These are phyloP conservation scores for Xenosphaeropsis pyriputrescens DNA, from an alignment of 2,329 filamentous ascomycete genomes.

Conservation along the genomic window DNA sequence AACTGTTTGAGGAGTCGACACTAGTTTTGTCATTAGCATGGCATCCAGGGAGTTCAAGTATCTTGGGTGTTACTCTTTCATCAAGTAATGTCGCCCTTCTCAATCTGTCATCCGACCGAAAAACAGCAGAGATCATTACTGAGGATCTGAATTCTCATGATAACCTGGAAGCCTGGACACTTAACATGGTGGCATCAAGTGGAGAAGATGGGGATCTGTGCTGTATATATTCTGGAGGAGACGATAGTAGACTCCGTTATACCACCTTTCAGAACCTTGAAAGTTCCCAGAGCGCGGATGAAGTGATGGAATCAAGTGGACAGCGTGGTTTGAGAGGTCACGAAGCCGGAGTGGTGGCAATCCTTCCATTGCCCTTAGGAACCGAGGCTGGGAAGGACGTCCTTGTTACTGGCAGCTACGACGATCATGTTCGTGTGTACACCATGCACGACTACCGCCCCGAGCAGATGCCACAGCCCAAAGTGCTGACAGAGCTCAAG, in stretches of 20 bases:
- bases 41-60: slow-evolving; percentile 40
- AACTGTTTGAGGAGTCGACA: slow-evolving; percentile 37
- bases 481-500: slow-evolving; percentile 45
- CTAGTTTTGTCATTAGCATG: slow-evolving; percentile 63
- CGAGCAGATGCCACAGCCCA: slow-evolving; percentile 23
- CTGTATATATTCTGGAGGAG: slow-evolving; percentile 52
- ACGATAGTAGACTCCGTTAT: slow-evolving; percentile 33
- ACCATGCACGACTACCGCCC: slow-evolving; percentile 28
- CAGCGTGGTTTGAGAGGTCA: slow-evolving; percentile 34
- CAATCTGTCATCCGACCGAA: slow-evolving; percentile 17
- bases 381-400: slow-evolving; percentile 32
- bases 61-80: slow-evolving; percentile 59
- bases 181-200: slow-evolving; percentile 35
- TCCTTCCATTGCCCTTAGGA: slow-evolving; percentile 48
- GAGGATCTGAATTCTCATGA: slow-evolving; percentile 6
- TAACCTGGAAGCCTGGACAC: slow-evolving; percentile 58
- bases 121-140: slow-evolving; percentile 12
- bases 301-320: neutral
- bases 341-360: slow-evolving; percentile 74
- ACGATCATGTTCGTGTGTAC: slow-evolving; percentile 65
- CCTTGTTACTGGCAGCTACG: slow-evolving; percentile 80
- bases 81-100: slow-evolving; percentile 47
- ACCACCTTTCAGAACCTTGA: neutral
- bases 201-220: neutral
- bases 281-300: slow-evolving; percentile 2